Evolutionary conservation across 129 eudicot species (phyloP).

Genomic region (Chrysanthemum seticuspe): DNA sequence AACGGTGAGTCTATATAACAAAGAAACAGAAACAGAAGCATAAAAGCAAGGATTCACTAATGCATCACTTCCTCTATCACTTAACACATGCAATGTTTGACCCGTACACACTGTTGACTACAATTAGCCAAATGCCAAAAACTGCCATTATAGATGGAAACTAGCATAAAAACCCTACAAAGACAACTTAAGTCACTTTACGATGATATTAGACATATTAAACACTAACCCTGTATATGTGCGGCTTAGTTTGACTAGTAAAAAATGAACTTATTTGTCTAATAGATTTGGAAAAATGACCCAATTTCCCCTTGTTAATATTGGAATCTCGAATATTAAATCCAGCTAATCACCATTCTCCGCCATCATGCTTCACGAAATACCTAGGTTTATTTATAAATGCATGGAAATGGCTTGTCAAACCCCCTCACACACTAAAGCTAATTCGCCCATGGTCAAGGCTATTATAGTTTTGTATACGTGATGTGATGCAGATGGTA

Average conservation of each 20-base stretch:
- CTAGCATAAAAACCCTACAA: conserved; percentile 4
- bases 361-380: conserved; percentile 6
- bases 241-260: not conserved
- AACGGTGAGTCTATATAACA: not conserved
- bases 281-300: conserved; percentile 17
- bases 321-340: not conserved
- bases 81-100: conserved; percentile 8
- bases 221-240: not conserved
- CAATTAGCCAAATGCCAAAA: not conserved
- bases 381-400: not conserved
- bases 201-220: not conserved
- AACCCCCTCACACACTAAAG: not conserved
- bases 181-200: not conserved
- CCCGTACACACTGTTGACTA: not conserved
- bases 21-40: not conserved
- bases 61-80: not conserved
- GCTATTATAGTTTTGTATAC: no score
- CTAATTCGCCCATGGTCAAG: no score
- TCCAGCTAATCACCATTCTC: not conserved
- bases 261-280: not conserved
- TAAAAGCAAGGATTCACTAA: not conserved
- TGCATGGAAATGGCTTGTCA: conserved; percentile 5
- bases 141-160: not conserved
- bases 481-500: no score
- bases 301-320: conserved; percentile 2